These are phyloP conservation scores for Grosmannia serpens DNA, from an alignment of 2,329 filamentous ascomycete genomes.

Conservation along the genomic window DNA sequence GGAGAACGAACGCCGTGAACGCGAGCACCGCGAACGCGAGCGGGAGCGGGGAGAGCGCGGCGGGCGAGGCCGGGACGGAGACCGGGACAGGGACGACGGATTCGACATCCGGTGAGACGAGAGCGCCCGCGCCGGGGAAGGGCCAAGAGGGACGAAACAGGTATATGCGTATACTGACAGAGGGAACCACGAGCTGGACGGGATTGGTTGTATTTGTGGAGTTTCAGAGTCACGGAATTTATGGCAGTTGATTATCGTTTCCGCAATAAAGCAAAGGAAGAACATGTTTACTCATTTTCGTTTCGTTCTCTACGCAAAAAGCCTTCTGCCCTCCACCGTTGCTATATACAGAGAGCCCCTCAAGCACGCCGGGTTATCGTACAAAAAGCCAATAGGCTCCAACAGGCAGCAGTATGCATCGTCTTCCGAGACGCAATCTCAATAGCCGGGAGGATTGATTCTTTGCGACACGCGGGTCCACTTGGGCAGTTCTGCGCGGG, in stretches of 20 bases:
- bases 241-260: not conserved
- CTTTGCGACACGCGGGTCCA: constrained; percentile 94
- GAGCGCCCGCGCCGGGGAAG: not conserved
- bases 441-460: constrained; percentile 91
- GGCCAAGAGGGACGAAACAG: not conserved
- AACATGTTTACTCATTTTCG: not conserved
- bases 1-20: constrained; percentile 6
- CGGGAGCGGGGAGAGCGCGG: constrained; percentile 1
- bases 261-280: not conserved
- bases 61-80: not conserved
- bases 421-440: constrained; percentile 18
- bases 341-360: not conserved
- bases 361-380: constrained; percentile 7
- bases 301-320: not conserved
- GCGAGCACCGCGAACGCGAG: not conserved
- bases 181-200: not conserved
- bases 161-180: not conserved
- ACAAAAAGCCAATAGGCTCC: constrained; percentile 1
- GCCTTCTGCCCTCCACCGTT: not conserved
- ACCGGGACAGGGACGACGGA: constrained; percentile 46
- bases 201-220: not conserved
- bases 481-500: constrained; percentile 59
- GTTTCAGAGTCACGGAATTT: not conserved
- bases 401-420: not conserved
- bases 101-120: constrained; percentile 38